phyloP scores from a whole-genome alignment of 2,329 filamentous ascomycete genomes.

The Fusarium musae region DNA sequence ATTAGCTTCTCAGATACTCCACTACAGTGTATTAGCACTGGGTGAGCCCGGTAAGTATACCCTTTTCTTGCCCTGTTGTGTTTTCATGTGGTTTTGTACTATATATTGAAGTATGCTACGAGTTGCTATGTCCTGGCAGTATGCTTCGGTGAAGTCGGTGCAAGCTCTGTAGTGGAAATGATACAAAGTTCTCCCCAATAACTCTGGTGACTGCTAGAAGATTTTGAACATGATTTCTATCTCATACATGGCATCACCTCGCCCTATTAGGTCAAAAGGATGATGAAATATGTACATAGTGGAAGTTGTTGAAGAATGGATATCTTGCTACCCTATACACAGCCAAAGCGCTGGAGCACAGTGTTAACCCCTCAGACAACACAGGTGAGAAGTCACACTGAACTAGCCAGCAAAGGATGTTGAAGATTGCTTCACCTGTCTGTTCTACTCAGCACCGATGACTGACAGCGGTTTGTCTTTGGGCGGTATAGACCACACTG shows the following conservation, averaged over 20 bases:
- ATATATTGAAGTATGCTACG: no score
- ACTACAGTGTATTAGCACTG: not conserved
- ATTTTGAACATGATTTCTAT: not conserved
- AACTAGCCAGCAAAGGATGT: not conserved
- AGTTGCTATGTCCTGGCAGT: not conserved
- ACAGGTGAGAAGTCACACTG: not conserved
- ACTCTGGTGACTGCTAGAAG: no score
- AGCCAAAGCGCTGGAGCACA: not conserved
- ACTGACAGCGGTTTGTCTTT: not conserved
- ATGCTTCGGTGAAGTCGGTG: not conserved
- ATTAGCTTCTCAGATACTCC: not conserved
- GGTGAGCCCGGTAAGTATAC: no score
- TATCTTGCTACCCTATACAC: not conserved
- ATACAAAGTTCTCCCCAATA: no score
- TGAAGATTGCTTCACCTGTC: not conserved
- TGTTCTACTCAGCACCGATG: not conserved
- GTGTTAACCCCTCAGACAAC: not conserved
- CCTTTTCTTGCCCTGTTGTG: not conserved
- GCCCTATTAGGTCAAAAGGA: not conserved
- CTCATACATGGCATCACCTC: not conserved
- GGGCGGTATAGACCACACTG: not conserved
- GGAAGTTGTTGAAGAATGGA: not conserved
- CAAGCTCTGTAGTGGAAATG: not conserved
- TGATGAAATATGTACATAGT: not conserved
- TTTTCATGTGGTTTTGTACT: not conserved